Conservation (phyloP, 164 flowering plant genomes). For the Berberis vulgaris region DNA sequence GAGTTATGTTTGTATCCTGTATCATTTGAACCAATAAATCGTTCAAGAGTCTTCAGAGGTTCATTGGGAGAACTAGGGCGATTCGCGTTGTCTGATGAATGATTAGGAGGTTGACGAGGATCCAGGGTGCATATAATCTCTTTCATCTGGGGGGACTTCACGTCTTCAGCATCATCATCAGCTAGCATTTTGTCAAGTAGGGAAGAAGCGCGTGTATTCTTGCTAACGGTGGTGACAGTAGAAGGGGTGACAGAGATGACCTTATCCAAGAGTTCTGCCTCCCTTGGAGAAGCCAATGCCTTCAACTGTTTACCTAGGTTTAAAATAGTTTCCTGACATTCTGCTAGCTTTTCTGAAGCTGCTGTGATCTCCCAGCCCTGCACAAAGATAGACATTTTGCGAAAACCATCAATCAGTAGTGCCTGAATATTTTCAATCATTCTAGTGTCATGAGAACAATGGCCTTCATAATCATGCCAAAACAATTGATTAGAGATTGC, state of each 20-base stretch:
- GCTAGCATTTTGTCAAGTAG: conserved; percentile 61
- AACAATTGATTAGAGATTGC: not conserved
- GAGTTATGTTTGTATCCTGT: conserved; percentile 9
- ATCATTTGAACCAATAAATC: conserved; percentile 13
- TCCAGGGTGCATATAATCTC: conserved; percentile 15
- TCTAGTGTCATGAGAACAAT: too few species aligned
- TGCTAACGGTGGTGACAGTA: conserved; percentile 10
- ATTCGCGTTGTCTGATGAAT: conserved; percentile 1
- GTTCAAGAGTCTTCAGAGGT: conserved; percentile 14
- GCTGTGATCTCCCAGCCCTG: conserved; percentile 74
- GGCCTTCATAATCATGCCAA: too few species aligned
- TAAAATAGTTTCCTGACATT: conserved; percentile 53
- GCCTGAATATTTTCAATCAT: too few species aligned
- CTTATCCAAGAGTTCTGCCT: conserved; percentile 25
- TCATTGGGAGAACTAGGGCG: conserved; percentile 5
- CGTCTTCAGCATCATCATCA: conserved; percentile 36
- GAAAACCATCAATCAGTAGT: too few species aligned
- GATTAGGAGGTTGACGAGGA: not conserved
- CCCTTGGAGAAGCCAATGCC: conserved; percentile 42
- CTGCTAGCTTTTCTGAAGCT: conserved; percentile 63
- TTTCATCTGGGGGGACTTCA: conserved; percentile 31
- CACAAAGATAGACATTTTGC: conserved; percentile 4
- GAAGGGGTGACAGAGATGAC: conserved; percentile 16
- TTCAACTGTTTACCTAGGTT: conserved; percentile 57
- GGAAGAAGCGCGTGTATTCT: conserved; percentile 34